phyloP scores from a whole-genome alignment of 2,329 filamentous ascomycete species.

The Chalara sp. region DNA sequence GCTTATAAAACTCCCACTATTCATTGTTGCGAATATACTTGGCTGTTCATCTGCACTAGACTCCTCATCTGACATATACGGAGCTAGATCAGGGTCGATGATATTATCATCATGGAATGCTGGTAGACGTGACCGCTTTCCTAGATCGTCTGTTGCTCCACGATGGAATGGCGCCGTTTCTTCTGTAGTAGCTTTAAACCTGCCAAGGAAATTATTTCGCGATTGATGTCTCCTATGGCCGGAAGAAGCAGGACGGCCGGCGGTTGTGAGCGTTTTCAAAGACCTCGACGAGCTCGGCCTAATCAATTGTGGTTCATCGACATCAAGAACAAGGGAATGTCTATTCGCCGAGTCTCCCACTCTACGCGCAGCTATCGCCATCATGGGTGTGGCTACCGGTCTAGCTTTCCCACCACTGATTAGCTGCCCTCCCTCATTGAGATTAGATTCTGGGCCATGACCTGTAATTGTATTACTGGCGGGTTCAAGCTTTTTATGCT shows the following conservation, averaged over 20 bases:
- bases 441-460: neutral
- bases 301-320: constrained; percentile 74
- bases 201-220: constrained; percentile 74
- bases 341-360: constrained; percentile 71
- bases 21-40: constrained; percentile 71
- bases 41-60: constrained; percentile 91
- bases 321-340: constrained; percentile 84
- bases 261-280: constrained; percentile 61
- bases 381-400: constrained; percentile 60
- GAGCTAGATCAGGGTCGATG: constrained; percentile 91
- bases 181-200: constrained; percentile 64
- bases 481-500: constrained; percentile 38
- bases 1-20: constrained; percentile 57
- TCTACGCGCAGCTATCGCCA: constrained; percentile 60
- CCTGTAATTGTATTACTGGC: constrained; percentile 28
- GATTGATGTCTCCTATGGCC: constrained; percentile 82
- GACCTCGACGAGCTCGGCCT: constrained; percentile 94
- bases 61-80: constrained; percentile 90
- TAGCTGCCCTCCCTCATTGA: constrained; percentile 16
- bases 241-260: constrained; percentile 66
- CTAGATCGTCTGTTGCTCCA: constrained; percentile 60
- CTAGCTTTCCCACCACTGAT: constrained; percentile 33
- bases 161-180: constrained; percentile 85
- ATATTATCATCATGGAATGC: constrained; percentile 99
- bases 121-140: constrained; percentile 62